Conservation (phyloP, 805 yeast genomes). For the Torulaspora quercuum region DNA sequence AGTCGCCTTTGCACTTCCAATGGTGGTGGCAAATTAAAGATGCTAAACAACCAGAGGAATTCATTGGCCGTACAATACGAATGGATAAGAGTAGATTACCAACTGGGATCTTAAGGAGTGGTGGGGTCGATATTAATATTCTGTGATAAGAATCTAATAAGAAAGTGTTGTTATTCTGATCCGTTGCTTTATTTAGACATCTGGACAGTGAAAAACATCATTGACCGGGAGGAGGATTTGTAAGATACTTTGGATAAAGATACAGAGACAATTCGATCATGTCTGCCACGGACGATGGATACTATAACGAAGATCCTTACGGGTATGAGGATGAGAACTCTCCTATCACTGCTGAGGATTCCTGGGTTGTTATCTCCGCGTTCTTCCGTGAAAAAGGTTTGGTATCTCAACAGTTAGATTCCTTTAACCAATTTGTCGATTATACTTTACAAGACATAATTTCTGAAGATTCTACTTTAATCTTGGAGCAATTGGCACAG, state of each 20-base stretch:
- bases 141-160: constrained; percentile 4
- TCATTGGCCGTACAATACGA: constrained; percentile 5
- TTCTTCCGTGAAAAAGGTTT: constrained; percentile 95
- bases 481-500: constrained; percentile 97
- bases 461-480: constrained; percentile 89
- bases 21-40: constrained; percentile 16
- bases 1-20: constrained; percentile 2
- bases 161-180: background rate
- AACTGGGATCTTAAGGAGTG: constrained; percentile 13
- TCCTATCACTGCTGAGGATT: constrained; percentile 93
- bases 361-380: constrained; percentile 97
- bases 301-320: constrained; percentile 57
- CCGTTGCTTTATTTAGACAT: background rate
- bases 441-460: constrained; percentile 95
- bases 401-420: constrained; percentile 96
- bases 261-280: constrained; percentile 2
- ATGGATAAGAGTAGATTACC: constrained; percentile 1
- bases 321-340: constrained; percentile 64
- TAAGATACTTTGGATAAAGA: background rate
- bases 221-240: background rate
- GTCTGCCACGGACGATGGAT: constrained; percentile 28
- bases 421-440: constrained; percentile 96
- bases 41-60: constrained; percentile 10
- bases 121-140: constrained; percentile 7
- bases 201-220: background rate